Evolutionary conservation across 345 rosid species (phyloP).

Genomic region (sweet orange (Citrus sinensis)): DNA sequence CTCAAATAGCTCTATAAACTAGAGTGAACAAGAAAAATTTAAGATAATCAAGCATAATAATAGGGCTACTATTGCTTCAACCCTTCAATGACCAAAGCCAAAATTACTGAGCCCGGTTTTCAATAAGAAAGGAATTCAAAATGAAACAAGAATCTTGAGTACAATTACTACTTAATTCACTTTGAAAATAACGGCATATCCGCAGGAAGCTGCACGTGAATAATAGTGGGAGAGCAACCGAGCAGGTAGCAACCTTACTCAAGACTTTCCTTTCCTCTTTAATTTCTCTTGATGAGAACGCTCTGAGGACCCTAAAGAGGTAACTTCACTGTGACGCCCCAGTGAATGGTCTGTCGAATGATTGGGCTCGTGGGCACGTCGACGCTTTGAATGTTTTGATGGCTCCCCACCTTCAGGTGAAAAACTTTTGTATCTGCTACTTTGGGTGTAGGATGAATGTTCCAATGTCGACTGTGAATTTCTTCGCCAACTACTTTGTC

Average conservation of each 20-base stretch:
- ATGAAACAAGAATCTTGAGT: too few relatives aligned
- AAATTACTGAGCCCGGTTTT: neutral
- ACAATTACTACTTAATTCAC: neutral
- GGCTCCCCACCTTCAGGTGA: constrained; percentile 29
- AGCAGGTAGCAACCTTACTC: constrained; percentile 6
- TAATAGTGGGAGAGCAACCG: neutral
- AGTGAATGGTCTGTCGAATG: constrained; percentile 22
- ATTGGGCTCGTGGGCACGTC: constrained; percentile 14
- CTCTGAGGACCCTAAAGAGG: constrained; percentile 35
- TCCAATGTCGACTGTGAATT: constrained; percentile 21
- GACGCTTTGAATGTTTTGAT: constrained; percentile 34
- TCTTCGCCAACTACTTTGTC: constrained; percentile 29
- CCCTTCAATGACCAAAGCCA: neutral
- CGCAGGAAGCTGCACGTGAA: neutral
- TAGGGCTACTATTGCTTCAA: neutral
- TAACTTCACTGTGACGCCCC: constrained; percentile 11
- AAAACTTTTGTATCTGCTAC: constrained; percentile 43
- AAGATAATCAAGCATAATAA: neutral
- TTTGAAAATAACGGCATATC: neutral
- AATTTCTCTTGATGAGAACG: constrained; percentile 21
- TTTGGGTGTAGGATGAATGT: constrained; percentile 34
- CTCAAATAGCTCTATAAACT: neutral
- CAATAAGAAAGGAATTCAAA: too few relatives aligned
- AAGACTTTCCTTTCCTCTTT: constrained; percentile 32
- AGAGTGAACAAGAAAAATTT: neutral